Base-by-base conservation (phyloP, 129 eudicot species). In the Heracleum sosnowskyi region DNA sequence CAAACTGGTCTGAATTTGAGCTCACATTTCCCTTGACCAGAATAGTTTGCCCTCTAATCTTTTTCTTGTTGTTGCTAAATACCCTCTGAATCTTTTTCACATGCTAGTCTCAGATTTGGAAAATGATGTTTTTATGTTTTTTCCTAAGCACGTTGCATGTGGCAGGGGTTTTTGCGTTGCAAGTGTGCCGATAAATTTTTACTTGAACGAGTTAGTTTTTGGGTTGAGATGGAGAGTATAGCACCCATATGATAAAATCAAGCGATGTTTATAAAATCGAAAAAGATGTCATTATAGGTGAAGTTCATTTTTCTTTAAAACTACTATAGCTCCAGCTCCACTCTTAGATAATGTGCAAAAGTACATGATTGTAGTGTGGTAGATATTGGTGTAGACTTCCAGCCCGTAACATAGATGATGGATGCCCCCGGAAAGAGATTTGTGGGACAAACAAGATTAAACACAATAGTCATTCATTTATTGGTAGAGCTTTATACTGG, bases 331-430 rank as follows among this genome's bases (percentile, higher is more conserved):
- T 49, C 57, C n/a, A 49, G 24, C 57, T 49, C 57, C 24, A 17
- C 57, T 49, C n/a, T 1, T 4, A 3, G 20, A 51, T 51, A 55
- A 55, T 22, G 29, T 55, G 64, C 64, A 55, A 22, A 55, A 5
- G 31, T 7, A 55, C 64, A 24, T 55, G 80, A 83, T 34, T 22
- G 86, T 29, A 29, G 36, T 63, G 70, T 29, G 70, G 37, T 63
- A 63, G 70, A 63, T 28, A 12, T 11, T 63, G 70, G 33, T 63
- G 20, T 63, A 31, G 70, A 63, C 70, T 63, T 28, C 35, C 70
- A 29, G 20, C 18, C 36, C 3, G 4, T 2, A 28, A 4, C 6
- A 63, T 12, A 63, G 18, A 63, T 63, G 37, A 63, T 63, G 70
- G 20, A 63, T 26, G 37, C 70, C 70, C 37, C 70, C 9, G 11